Conservation (phyloP, 352 stramenopile genomes). For the Thalassiosira livingstoniorum region DNA sequence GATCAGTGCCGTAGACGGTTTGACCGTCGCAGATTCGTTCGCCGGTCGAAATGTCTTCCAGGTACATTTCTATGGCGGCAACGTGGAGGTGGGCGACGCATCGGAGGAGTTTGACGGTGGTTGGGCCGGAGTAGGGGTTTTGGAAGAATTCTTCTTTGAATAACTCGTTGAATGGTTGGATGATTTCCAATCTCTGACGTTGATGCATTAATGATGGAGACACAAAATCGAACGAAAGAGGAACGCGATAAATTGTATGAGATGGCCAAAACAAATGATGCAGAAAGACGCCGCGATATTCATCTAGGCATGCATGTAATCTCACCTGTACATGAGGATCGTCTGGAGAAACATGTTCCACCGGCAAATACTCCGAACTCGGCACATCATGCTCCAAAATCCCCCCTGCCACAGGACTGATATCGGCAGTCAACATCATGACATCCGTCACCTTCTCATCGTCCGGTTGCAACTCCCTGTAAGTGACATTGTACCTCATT, state of each 20-base stretch:
- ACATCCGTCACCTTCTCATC: conserved; percentile 26
- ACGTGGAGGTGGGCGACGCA: conserved; percentile 40
- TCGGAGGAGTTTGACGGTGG: conserved; percentile 20
- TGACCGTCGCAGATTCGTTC: conserved; percentile 20
- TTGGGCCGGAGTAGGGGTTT: conserved; percentile 7
- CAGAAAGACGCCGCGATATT: no score
- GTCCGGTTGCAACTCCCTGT: conserved; percentile 28
- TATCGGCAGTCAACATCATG: conserved; percentile 29
- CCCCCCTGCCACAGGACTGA: conserved; percentile 6
- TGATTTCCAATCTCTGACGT: conserved; percentile 34
- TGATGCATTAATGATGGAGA: no score
- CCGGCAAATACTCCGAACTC: conserved; percentile 14
- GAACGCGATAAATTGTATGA: no score
- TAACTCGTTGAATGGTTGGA: conserved; percentile 36
- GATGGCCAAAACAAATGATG: no score
- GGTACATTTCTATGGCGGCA: conserved; percentile 29
- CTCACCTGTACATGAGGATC: background rate
- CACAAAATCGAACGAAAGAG: no score
- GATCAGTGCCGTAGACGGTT: conserved; percentile 23
- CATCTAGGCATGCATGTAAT: no score
- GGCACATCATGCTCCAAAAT: conserved; percentile 38
- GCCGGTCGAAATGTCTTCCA: conserved; percentile 33
- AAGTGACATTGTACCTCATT: conserved; percentile 46
- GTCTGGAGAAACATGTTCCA: background rate
- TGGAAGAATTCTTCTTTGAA: conserved; percentile 44